phyloP scores from a whole-genome alignment of 2,329 filamentous ascomycete species.

The Xylariales sp. region DNA sequence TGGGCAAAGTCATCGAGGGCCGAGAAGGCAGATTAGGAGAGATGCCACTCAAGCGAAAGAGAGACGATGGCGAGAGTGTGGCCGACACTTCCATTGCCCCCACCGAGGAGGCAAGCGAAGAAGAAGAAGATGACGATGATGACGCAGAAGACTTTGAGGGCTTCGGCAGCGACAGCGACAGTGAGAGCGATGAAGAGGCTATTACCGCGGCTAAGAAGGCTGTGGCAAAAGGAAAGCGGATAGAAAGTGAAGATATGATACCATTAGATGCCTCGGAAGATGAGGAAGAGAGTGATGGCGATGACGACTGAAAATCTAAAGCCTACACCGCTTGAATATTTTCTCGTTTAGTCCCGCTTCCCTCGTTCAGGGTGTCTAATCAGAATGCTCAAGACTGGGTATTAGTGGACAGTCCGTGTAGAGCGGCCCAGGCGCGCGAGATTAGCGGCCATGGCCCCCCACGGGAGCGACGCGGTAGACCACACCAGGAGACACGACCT shows the following conservation, averaged over 20 bases:
- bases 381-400: too few species aligned
- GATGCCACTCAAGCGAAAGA: slow-evolving; percentile 77
- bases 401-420: too few species aligned
- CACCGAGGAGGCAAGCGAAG: slow-evolving; percentile 18
- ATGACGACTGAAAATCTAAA: too few species aligned
- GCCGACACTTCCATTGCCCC: slow-evolving; percentile 28
- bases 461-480: too few species aligned
- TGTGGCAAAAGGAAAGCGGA: slow-evolving; percentile 33
- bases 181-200: slow-evolving; percentile 19
- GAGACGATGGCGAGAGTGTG: slow-evolving; percentile 46
- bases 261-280: slow-evolving; percentile 31
- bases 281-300: slow-evolving; percentile 22
- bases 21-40: slow-evolving; percentile 78
- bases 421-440: too few species aligned
- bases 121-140: slow-evolving; percentile 26
- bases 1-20: slow-evolving; percentile 56
- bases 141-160: slow-evolving; percentile 41
- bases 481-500: too few species aligned
- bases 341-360: too few species aligned
- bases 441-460: too few species aligned
- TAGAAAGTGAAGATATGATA: slow-evolving; percentile 43
- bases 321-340: too few species aligned
- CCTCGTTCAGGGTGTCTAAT: too few species aligned
- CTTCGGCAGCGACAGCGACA: slow-evolving; percentile 40
- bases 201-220: slow-evolving; percentile 25